phyloP scores from a whole-genome alignment of 2,329 filamentous ascomycete genomes.

The Fusarium liriodendri region DNA sequence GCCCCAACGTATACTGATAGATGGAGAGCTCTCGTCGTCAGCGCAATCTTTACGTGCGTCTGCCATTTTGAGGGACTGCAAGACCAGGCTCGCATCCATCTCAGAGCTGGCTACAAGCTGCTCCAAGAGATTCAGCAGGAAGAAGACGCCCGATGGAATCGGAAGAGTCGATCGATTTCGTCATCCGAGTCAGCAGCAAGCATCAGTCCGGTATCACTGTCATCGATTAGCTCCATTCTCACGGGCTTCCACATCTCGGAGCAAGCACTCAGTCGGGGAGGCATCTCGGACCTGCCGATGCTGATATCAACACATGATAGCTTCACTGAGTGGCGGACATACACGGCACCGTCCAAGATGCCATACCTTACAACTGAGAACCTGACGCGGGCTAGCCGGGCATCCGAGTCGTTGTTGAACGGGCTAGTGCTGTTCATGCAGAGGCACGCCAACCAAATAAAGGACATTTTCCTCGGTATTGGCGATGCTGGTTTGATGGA shows the following conservation, averaged over 20 bases:
- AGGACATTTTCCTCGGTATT: background rate
- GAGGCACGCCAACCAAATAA: background rate
- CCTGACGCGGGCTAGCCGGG: background rate
- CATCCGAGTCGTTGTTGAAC: constrained; percentile 4
- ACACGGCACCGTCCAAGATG: background rate
- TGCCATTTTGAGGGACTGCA: constrained; percentile 1
- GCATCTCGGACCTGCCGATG: background rate
- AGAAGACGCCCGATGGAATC: background rate
- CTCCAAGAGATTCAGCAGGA: background rate
- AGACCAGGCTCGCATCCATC: background rate
- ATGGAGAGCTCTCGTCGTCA: background rate
- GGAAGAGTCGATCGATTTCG: background rate
- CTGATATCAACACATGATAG: background rate
- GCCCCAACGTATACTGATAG: background rate
- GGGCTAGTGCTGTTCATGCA: background rate
- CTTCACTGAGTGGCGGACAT: background rate
- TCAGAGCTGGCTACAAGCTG: constrained; percentile 2
- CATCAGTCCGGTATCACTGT: background rate
- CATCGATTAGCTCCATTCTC: background rate
- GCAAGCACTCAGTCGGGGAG: background rate
- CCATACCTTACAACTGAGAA: background rate
- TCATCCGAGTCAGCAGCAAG: background rate
- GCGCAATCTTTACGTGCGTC: constrained; percentile 2
- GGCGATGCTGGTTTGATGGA: background rate
- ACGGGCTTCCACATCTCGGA: background rate